phyloP scores from a whole-genome alignment of 352 stramenopile species.

The Globisporangium radiosum region DNA sequence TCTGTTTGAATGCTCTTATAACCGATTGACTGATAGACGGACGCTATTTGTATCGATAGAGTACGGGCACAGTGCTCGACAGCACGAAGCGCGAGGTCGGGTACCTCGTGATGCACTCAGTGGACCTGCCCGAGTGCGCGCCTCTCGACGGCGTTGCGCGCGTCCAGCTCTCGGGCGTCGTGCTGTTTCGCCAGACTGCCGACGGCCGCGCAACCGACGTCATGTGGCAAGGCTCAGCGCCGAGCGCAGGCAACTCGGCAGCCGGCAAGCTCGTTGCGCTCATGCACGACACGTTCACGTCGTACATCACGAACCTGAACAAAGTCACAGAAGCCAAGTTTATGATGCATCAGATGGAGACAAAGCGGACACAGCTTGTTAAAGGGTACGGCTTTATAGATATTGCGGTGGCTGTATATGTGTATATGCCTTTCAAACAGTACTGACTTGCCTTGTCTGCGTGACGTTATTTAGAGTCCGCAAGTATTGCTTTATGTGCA shows the following conservation, averaged over 20 bases:
- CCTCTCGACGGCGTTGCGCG: constrained; percentile 54
- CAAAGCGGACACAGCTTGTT: constrained; percentile 31
- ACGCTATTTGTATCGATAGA: constrained; percentile 12
- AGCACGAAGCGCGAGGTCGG: constrained; percentile 36
- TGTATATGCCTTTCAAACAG: neutral
- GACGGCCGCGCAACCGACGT: constrained; percentile 34
- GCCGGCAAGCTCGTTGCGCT: constrained; percentile 33
- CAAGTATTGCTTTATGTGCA: constrained; percentile 66
- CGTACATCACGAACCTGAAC: constrained; percentile 46
- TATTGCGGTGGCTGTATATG: neutral
- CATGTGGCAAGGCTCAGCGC: constrained; percentile 53
- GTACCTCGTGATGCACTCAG: constrained; percentile 49
- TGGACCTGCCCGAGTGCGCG: constrained; percentile 45
- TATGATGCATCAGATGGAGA: constrained; percentile 49
- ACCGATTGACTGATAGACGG: neutral
- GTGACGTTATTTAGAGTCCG: constrained; percentile 23
- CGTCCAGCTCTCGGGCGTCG: constrained; percentile 41
- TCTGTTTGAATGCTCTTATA: neutral
- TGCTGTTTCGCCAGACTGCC: constrained; percentile 50
- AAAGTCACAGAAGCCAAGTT: constrained; percentile 53
- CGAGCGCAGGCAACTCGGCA: constrained; percentile 30
- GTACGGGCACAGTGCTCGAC: constrained; percentile 42
- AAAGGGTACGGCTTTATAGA: constrained; percentile 24
- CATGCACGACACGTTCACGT: constrained; percentile 54
- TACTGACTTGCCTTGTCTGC: neutral